These are phyloP conservation scores for Leccinum rimulosum DNA, from an alignment of 768 basidiomycete species.

Conservation along the genomic window DNA sequence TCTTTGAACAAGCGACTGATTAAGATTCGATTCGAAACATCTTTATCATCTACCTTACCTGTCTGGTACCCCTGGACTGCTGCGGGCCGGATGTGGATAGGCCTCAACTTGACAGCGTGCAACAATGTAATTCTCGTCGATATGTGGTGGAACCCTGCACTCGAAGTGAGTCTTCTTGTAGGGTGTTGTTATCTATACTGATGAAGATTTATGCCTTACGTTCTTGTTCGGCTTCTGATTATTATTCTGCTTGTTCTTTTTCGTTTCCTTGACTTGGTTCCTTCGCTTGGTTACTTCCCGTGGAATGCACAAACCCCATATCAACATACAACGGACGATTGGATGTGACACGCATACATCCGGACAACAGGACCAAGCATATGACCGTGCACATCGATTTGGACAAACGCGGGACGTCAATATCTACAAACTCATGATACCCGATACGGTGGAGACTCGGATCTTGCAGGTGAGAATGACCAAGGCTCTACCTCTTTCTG, in stretches of 20 bases:
- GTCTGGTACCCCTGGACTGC: background rate
- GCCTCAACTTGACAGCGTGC: slow-evolving; percentile 88
- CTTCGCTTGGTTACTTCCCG: background rate
- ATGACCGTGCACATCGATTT: slow-evolving; percentile 86
- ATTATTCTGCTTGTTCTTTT: background rate
- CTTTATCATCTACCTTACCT: background rate
- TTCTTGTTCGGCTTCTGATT: background rate
- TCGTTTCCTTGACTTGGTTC: background rate
- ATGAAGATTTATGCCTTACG: slow-evolving; percentile 5
- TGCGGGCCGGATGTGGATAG: slow-evolving; percentile 33
- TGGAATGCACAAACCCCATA: background rate
- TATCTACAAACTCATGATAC: slow-evolving; percentile 87
- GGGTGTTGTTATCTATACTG: slow-evolving; percentile 5
- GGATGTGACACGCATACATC: background rate
- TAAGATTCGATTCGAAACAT: slow-evolving; percentile 2
- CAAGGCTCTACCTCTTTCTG: background rate
- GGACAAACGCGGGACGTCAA: slow-evolving; percentile 86
- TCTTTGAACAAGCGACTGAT: slow-evolving; percentile 13
- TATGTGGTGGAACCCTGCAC: slow-evolving; percentile 93
- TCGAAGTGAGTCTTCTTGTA: slow-evolving; percentile 52
- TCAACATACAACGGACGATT: background rate
- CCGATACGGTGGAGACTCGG: slow-evolving; percentile 83
- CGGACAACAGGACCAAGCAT: slow-evolving; percentile 75
- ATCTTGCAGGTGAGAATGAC: slow-evolving; percentile 58
- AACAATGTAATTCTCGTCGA: slow-evolving; percentile 94